These are phyloP conservation scores for Wickerhamomyces hampshirensis DNA, from an alignment of 805 yeast species.

Conservation along the genomic window DNA sequence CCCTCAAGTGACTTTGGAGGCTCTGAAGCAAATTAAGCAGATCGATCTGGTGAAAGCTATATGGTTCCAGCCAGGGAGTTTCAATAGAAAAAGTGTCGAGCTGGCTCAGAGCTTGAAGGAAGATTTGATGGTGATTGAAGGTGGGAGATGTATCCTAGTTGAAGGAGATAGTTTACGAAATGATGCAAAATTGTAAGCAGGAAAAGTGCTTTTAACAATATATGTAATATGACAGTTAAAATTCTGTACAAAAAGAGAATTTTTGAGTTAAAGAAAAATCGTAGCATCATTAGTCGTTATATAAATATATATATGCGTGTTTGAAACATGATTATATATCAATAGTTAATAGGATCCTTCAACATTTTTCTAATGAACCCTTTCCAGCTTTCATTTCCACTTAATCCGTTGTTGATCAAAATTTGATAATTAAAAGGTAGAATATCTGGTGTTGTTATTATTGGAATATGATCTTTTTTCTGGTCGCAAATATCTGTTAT, in stretches of 20 bases:
- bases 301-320: no score
- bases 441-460: slow-evolving; percentile 59
- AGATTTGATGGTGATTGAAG: slow-evolving; percentile 33
- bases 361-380: slow-evolving; percentile 39
- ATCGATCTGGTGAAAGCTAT: slow-evolving; percentile 43
- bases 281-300: no score
- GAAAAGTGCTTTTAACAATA: background rate
- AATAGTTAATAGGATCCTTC: slow-evolving; percentile 17
- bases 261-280: no score
- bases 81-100: slow-evolving; percentile 45
- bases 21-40: slow-evolving; percentile 34
- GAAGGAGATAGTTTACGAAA: slow-evolving; percentile 50
- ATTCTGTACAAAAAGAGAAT: background rate
- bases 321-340: no score
- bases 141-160: slow-evolving; percentile 68
- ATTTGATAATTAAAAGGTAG: slow-evolving; percentile 60
- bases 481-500: slow-evolving; percentile 43
- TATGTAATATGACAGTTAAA: background rate
- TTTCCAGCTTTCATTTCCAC: slow-evolving; percentile 25
- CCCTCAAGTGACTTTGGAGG: slow-evolving; percentile 50
- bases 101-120: slow-evolving; percentile 28
- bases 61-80: slow-evolving; percentile 87
- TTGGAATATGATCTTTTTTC: slow-evolving; percentile 67
- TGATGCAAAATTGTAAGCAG: slow-evolving; percentile 34
- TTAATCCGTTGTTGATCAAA: slow-evolving; percentile 19